A percentile compares a stretch with the other conserved stretches of the same genome.
Conservation (phyloP, 2,329 filamentous ascomycete genomes). For the Colletotrichum sp. region DNA sequence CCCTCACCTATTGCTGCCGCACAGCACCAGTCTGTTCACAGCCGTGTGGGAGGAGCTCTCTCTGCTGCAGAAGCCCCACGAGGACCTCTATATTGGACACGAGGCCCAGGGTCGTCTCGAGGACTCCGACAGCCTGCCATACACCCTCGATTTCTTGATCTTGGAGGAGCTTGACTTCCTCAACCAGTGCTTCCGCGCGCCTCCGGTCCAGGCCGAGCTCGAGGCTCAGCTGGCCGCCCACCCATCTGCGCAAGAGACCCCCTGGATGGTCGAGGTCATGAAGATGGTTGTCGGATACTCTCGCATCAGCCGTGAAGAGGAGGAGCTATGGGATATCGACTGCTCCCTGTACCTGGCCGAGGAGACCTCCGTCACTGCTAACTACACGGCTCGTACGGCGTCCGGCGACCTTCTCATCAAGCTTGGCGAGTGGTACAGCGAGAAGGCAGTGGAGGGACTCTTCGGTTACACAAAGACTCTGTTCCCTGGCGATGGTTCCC, state of each 20-base stretch:
- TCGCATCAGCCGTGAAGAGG: slow-evolving; percentile 90
- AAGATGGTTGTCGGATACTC: slow-evolving; percentile 84
- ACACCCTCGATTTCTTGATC: slow-evolving; percentile 91
- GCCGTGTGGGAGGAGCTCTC: slow-evolving; percentile 89
- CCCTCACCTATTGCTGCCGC: slow-evolving; percentile 78
- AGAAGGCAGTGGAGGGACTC: slow-evolving; percentile 77
- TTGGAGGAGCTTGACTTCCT: slow-evolving; percentile 95
- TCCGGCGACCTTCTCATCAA: slow-evolving; percentile 93
- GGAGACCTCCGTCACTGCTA: slow-evolving; percentile 91
- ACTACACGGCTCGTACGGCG: slow-evolving; percentile 93
- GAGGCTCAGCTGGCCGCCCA: slow-evolving; percentile 74
- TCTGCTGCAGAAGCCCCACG: slow-evolving; percentile 73
- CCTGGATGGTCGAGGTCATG: slow-evolving; percentile 89
- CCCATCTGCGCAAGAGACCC: slow-evolving; percentile 64
- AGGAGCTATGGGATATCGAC: slow-evolving; percentile 95
- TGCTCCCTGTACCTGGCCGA: slow-evolving; percentile 95
- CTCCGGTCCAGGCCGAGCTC: slow-evolving; percentile 88
- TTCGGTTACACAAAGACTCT: slow-evolving; percentile 77
- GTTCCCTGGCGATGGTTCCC: slow-evolving; percentile 61
- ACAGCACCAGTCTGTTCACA: slow-evolving; percentile 83
- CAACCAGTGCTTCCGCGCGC: slow-evolving; percentile 86
- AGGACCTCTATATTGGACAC: slow-evolving; percentile 83
- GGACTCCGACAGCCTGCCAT: slow-evolving; percentile 89
- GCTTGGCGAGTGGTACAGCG: slow-evolving; percentile 85
- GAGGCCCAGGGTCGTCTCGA: slow-evolving; percentile 88